Conservation (phyloP, 2,329 filamentous ascomycete species). For the Apiospora kogelbergensis region DNA sequence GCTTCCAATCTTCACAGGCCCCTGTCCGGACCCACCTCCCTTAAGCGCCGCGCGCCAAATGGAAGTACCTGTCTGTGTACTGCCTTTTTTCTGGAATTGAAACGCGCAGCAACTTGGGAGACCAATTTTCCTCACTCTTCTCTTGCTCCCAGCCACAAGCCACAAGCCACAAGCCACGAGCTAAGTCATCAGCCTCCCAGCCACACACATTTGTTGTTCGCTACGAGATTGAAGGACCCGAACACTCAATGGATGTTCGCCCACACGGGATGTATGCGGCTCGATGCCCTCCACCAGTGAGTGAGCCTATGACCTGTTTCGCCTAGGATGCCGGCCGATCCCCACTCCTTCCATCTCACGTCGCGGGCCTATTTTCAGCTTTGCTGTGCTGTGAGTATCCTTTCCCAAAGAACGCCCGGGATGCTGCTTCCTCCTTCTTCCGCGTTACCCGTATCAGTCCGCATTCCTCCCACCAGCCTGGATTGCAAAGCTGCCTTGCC, state of each 20-base stretch:
- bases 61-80: background rate
- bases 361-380: background rate
- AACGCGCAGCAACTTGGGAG: background rate
- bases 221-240: background rate
- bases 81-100: background rate
- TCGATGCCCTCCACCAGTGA: background rate
- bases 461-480: background rate
- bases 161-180: too few relatives aligned
- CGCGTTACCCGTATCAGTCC: background rate
- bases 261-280: too few relatives aligned
- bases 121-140: background rate
- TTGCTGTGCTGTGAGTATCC: background rate
- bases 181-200: background rate
- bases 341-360: background rate
- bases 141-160: background rate
- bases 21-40: background rate
- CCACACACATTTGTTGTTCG: background rate
- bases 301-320: background rate
- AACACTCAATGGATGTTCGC: background rate
- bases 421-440: background rate
- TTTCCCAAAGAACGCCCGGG: background rate
- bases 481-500: background rate
- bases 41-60: background rate
- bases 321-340: background rate
- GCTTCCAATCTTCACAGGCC: background rate